Conservation (phyloP, 768 basidiomycete species). For the Boletus vermiculosoides region DNA sequence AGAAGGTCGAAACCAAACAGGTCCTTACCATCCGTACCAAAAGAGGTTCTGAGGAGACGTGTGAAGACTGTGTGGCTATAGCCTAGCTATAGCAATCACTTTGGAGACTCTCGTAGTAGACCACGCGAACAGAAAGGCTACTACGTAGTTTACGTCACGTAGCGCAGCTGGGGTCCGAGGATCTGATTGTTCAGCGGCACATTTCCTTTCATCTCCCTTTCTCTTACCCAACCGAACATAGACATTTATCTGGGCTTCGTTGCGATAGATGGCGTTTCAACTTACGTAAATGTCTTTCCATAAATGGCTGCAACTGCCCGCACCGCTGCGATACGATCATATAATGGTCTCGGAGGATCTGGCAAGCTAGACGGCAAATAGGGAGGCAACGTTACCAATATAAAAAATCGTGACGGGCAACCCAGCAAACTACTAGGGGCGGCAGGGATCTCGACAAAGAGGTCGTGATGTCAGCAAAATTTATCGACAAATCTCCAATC, state of each 20-base stretch:
- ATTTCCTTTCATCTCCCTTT: too few relatives aligned
- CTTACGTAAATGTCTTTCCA: not conserved
- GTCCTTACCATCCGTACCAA: conserved; percentile 19
- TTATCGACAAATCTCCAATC: not conserved
- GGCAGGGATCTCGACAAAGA: not conserved
- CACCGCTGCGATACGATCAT: not conserved
- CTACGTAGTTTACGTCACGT: too few relatives aligned
- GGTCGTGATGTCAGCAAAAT: not conserved
- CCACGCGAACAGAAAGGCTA: too few relatives aligned
- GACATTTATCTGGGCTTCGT: too few relatives aligned
- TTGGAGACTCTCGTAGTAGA: too few relatives aligned
- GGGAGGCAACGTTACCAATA: not conserved
- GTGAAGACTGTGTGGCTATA: not conserved
- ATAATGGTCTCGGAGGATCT: not conserved
- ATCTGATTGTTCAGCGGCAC: too few relatives aligned
- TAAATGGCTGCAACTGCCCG: not conserved
- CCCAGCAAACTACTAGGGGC: too few relatives aligned
- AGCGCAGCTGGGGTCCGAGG: too few relatives aligned
- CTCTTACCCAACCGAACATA: too few relatives aligned
- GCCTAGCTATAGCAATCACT: too few relatives aligned
- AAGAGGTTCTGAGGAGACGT: conserved; percentile 11
- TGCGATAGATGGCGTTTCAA: too few relatives aligned
- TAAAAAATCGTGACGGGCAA: not conserved
- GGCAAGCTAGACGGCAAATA: too few relatives aligned
- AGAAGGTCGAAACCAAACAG: conserved; percentile 17